These are phyloP conservation scores for Grosmannia serpens DNA, from an alignment of 2,329 filamentous ascomycete species.

Conservation along the genomic window DNA sequence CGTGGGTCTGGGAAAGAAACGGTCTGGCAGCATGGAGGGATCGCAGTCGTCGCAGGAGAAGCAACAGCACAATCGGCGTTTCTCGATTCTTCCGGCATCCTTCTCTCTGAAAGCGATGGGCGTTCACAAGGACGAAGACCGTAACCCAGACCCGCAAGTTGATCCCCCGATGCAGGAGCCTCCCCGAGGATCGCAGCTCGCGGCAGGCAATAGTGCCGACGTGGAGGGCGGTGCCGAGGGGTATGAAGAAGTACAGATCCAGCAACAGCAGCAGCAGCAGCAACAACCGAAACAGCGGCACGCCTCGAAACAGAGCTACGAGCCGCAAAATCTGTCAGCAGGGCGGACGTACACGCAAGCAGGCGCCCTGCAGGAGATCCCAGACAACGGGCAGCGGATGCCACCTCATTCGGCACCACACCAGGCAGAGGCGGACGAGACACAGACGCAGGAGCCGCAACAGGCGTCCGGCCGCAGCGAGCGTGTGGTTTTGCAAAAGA, in stretches of 20 bases:
- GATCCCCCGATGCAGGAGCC: conserved; percentile 42
- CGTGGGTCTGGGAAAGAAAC: conserved; percentile 57
- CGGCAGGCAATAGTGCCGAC: background rate
- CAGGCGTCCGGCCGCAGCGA: conserved; percentile 22
- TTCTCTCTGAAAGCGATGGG: conserved; percentile 56
- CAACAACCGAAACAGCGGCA: background rate
- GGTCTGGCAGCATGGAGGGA: conserved; percentile 52
- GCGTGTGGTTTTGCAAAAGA: conserved; percentile 62
- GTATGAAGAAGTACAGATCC: conserved; percentile 11
- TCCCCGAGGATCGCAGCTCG: conserved; percentile 4
- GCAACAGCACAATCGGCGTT: conserved; percentile 44
- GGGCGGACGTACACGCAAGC: background rate
- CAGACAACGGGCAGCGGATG: conserved; percentile 30
- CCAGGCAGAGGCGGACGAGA: conserved; percentile 29
- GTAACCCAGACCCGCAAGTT: conserved; percentile 35
- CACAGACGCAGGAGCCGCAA: conserved; percentile 30
- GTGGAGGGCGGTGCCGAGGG: conserved; percentile 17
- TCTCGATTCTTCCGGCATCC: conserved; percentile 56
- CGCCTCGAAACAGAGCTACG: background rate
- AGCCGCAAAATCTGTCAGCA: background rate
- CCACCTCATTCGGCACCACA: conserved; percentile 32
- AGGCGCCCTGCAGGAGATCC: conserved; percentile 20
- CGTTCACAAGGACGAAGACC: conserved; percentile 40
- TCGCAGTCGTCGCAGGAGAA: conserved; percentile 47
- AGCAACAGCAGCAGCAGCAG: conserved; percentile 5